phyloP scores from a whole-genome alignment of 257 asterid species.

The Euphrasia confusa region DNA sequence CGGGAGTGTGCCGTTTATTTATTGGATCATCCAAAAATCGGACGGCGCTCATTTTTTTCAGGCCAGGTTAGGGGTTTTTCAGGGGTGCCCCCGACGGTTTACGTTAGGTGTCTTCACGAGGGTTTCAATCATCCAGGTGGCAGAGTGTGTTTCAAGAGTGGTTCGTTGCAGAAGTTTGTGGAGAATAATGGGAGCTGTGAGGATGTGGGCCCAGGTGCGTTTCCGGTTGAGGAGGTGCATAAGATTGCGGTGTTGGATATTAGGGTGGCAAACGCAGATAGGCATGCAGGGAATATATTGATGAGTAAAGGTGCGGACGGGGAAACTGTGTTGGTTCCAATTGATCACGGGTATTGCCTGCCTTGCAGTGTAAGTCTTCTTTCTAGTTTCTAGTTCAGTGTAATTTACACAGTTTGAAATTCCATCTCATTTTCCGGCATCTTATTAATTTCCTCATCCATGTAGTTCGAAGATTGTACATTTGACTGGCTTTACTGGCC shows the following conservation, averaged over 20 bases:
- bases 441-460: neutral
- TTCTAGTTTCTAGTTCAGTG: constrained; percentile 3
- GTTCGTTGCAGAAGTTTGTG: constrained; percentile 62
- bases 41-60: constrained; percentile 43
- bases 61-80: constrained; percentile 52
- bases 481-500: constrained; percentile 84
- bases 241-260: constrained; percentile 67
- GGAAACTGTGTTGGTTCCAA: constrained; percentile 47
- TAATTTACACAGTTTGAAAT: neutral
- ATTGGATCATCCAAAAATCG: constrained; percentile 63
- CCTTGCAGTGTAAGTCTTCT: constrained; percentile 55
- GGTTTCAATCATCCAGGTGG: constrained; percentile 56
- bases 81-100: constrained; percentile 59
- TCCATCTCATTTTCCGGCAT: constrained; percentile 5
- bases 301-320: constrained; percentile 48
- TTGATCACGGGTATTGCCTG: constrained; percentile 84
- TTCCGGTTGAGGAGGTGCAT: constrained; percentile 67
- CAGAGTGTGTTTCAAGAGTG: constrained; percentile 33
- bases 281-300: constrained; percentile 75
- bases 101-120: constrained; percentile 49
- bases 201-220: constrained; percentile 62
- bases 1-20: constrained; percentile 68
- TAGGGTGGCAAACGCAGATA: constrained; percentile 68
- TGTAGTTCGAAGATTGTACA: constrained; percentile 60
- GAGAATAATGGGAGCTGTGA: constrained; percentile 68